phyloP scores from a whole-genome alignment of 495 filamentous ascomycete genomes.

The Penicillium roqueforti region DNA sequence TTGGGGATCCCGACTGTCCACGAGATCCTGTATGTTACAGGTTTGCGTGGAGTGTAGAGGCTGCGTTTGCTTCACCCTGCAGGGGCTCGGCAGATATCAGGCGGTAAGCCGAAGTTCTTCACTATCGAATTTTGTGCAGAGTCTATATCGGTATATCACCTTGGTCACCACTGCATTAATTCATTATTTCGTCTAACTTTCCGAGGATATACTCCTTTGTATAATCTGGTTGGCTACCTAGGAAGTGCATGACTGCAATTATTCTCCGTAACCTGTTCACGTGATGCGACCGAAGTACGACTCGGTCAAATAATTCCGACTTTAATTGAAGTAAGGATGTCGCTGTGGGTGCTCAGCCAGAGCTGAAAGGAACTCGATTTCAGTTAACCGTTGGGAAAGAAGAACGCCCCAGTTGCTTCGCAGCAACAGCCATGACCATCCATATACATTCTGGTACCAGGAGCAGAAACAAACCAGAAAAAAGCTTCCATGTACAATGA shows the following conservation, averaged over 20 bases:
- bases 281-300: conserved; percentile 11
- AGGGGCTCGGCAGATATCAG: conserved; percentile 1
- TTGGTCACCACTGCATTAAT: not conserved
- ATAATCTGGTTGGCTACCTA: not conserved
- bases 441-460: conserved; percentile 18
- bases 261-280: conserved; percentile 7
- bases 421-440: conserved; percentile 15
- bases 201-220: not conserved
- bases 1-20: not conserved
- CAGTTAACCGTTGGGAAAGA: not conserved
- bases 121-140: too few relatives aligned
- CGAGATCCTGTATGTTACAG: not conserved
- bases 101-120: conserved; percentile 6
- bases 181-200: not conserved
- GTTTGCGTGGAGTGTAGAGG: not conserved
- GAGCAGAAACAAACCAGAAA: conserved; percentile 3
- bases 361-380: not conserved
- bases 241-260: not conserved
- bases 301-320: not conserved
- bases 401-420: conserved; percentile 15
- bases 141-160: not conserved
- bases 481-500: conserved; percentile 1
- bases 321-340: not conserved
- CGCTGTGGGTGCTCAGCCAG: not conserved
- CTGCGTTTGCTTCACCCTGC: not conserved